These are phyloP conservation scores for Aspergillus texensis DNA, from an alignment of 2,329 filamentous ascomycete species.

Conservation along the genomic window DNA sequence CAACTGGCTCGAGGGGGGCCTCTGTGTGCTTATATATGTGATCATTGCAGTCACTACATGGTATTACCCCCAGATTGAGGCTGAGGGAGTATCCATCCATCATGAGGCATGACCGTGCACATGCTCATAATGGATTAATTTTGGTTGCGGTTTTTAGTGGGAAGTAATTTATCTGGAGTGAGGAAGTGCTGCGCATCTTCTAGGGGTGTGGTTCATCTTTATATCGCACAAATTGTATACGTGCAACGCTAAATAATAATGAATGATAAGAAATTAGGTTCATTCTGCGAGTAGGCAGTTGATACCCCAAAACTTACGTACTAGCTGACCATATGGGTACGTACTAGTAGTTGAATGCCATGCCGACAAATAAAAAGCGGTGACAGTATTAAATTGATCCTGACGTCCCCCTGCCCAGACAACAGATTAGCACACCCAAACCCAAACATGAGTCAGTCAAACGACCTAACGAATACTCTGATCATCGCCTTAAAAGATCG, in stretches of 20 bases:
- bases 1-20: conserved; percentile 84
- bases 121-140: not conserved
- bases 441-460: conserved; percentile 18
- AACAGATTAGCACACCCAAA: conserved; percentile 10
- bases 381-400: not conserved
- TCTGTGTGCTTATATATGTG: conserved; percentile 70
- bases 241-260: not conserved
- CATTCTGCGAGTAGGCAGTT: not conserved
- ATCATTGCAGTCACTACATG: conserved; percentile 65
- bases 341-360: not conserved
- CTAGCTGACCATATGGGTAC: not conserved
- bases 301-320: not conserved
- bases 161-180: not conserved
- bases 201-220: not conserved
- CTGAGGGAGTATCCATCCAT: not conserved
- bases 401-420: conserved; percentile 1
- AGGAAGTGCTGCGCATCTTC: not conserved
- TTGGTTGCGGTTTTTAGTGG: not conserved
- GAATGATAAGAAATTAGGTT: not conserved
- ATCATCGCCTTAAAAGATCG: conserved; percentile 33
- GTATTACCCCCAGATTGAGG: conserved; percentile 60
- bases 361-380: not conserved
- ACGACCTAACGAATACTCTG: conserved; percentile 24
- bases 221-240: not conserved
- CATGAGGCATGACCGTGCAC: not conserved